phyloP scores from a whole-genome alignment of 345 rosid genomes.

The Dipteronia dyeriana region DNA sequence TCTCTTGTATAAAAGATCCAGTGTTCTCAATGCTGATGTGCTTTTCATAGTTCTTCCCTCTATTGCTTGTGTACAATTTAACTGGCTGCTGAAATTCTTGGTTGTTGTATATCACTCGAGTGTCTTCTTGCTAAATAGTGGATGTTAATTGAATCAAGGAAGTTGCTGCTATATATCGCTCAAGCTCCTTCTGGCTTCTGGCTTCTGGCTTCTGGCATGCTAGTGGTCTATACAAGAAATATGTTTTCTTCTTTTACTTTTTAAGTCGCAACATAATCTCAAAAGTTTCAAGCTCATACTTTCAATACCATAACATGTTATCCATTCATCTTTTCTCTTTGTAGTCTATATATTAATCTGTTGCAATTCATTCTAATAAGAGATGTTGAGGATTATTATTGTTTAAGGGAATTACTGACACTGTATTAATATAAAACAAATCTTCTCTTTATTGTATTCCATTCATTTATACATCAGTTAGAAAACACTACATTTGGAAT shows the following conservation, averaged over 20 bases:
- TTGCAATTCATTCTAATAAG: background rate
- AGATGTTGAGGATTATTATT: background rate
- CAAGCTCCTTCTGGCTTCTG: background rate
- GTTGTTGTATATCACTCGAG: conserved; percentile 1
- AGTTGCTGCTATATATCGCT: background rate
- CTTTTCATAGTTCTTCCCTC: background rate
- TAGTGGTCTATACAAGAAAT: background rate
- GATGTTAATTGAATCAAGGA: conserved; percentile 1
- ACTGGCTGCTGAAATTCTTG: background rate
- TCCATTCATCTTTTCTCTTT: background rate
- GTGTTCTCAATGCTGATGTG: background rate
- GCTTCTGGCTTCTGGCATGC: background rate
- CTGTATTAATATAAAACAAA: background rate
- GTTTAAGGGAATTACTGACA: background rate
- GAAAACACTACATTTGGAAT: background rate
- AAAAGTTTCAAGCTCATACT: background rate
- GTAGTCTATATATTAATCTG: background rate
- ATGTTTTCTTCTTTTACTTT: background rate
- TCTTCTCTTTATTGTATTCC: background rate
- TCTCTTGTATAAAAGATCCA: background rate
- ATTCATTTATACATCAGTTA: background rate
- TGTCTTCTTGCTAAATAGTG: background rate
- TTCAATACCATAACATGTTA: background rate
- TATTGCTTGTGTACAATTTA: background rate
- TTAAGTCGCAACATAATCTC: background rate